Evolutionary conservation across 2,329 filamentous ascomycete species (phyloP).

Genomic region (Ophiostoma ulmi): DNA sequence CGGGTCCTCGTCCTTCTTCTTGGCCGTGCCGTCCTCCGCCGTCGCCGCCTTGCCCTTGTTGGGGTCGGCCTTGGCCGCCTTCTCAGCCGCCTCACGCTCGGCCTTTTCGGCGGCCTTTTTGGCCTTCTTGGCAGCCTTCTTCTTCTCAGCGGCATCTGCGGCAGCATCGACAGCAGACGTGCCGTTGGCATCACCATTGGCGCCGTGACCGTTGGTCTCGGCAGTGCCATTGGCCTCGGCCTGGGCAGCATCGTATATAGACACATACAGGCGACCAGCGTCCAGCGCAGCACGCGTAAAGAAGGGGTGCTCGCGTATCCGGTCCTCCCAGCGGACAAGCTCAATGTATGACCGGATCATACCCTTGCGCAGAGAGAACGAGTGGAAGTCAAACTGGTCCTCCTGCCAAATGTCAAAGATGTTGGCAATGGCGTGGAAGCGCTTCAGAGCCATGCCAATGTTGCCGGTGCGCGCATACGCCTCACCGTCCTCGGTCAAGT

Average conservation of each 20-base stretch:
- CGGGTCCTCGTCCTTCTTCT: conserved; percentile 89
- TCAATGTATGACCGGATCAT: conserved; percentile 92
- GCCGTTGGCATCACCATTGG: conserved; percentile 15
- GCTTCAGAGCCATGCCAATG: conserved; percentile 79
- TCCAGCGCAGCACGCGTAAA: conserved; percentile 78
- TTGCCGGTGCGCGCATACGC: conserved; percentile 79
- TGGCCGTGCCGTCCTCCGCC: conserved; percentile 54
- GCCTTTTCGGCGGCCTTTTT: conserved; percentile 82
- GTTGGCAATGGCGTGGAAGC: conserved; percentile 80
- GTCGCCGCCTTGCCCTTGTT: conserved; percentile 65
- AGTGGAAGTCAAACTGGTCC: conserved; percentile 98
- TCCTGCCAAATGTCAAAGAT: conserved; percentile 98
- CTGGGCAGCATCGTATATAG: conserved; percentile 59
- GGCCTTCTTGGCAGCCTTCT: conserved; percentile 48
- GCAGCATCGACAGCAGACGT: conserved; percentile 41
- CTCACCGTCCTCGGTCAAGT: conserved; percentile 88
- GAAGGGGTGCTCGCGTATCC: conserved; percentile 85
- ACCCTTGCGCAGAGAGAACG: conserved; percentile 92
- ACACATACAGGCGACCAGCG: conserved; percentile 74
- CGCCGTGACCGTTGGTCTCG: conserved; percentile 56
- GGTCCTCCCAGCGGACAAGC: conserved; percentile 95
- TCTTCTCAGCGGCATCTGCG: conserved; percentile 37
- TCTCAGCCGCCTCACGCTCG: conserved; percentile 83
- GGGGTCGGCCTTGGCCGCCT: conserved; percentile 72
- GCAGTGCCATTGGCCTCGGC: conserved; percentile 46